Evolutionary conservation across 768 basidiomycete genomes (phyloP).

Genomic region (Termitomyces sp.): DNA sequence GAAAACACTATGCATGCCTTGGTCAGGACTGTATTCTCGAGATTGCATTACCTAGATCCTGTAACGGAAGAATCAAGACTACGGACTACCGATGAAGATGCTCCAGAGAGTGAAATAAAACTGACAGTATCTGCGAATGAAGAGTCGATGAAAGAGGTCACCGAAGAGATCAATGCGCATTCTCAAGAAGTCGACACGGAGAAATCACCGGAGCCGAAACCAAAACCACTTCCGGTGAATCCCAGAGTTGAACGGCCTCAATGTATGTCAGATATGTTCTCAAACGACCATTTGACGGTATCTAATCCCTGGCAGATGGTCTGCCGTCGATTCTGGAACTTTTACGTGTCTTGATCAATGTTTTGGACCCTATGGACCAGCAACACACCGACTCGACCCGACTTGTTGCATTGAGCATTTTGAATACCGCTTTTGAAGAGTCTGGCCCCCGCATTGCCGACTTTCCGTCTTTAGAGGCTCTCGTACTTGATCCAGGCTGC

Average conservation of each 20-base stretch:
- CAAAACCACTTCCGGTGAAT: constrained; percentile 17
- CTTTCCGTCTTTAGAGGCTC: constrained; percentile 72
- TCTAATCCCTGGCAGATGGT: constrained; percentile 53
- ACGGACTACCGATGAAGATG: constrained; percentile 43
- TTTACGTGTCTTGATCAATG: constrained; percentile 89
- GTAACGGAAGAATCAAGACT: constrained; percentile 67
- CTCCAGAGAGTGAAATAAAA: constrained; percentile 22
- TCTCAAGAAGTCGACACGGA: constrained; percentile 12
- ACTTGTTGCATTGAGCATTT: constrained; percentile 79
- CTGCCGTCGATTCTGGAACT: constrained; percentile 91
- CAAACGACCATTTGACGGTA: background rate
- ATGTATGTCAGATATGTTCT: constrained; percentile 30
- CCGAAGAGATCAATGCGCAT: constrained; percentile 18
- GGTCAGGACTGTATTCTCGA: constrained; percentile 76
- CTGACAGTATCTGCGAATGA: constrained; percentile 4
- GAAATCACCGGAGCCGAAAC: constrained; percentile 7
- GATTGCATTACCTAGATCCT: constrained; percentile 67
- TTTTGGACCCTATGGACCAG: constrained; percentile 91
- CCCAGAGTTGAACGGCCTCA: constrained; percentile 32
- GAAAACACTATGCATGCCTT: constrained; percentile 88
- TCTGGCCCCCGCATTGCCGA: constrained; percentile 72
- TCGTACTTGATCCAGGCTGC: constrained; percentile 88
- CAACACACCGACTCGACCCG: constrained; percentile 96
- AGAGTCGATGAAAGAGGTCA: constrained; percentile 28
- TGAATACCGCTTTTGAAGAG: constrained; percentile 86